These are phyloP conservation scores for Blastobotrys aristatus DNA, from an alignment of 1,139 yeast species.

Conservation along the genomic window DNA sequence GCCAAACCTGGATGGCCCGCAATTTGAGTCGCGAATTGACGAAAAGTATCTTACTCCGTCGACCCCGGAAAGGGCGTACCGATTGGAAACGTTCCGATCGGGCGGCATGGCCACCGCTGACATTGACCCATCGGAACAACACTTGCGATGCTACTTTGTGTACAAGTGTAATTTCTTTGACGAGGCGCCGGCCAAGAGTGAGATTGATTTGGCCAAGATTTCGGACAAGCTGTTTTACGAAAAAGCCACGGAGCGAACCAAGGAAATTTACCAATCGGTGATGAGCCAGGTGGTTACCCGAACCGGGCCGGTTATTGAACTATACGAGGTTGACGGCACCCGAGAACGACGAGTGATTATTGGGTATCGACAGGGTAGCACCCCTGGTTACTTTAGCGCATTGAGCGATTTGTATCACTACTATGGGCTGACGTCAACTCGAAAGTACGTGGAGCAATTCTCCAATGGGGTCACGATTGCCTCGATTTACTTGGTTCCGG, in stretches of 20 bases:
- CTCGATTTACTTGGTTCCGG: slow-evolving; percentile 76
- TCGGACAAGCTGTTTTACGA: slow-evolving; percentile 77
- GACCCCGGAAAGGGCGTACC: slow-evolving; percentile 47
- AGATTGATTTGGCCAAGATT: slow-evolving; percentile 55
- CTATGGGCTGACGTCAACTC: slow-evolving; percentile 77
- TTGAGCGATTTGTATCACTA: slow-evolving; percentile 83
- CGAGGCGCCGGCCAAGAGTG: slow-evolving; percentile 36
- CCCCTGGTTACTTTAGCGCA: slow-evolving; percentile 86
- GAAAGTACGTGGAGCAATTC: slow-evolving; percentile 93
- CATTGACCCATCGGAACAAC: slow-evolving; percentile 38
- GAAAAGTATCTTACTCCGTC: slow-evolving; percentile 68
- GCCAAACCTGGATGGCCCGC: slow-evolving; percentile 36
- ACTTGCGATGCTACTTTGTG: slow-evolving; percentile 77
- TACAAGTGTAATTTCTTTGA: slow-evolving; percentile 64
- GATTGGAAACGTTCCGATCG: slow-evolving; percentile 83
- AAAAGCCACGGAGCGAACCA: slow-evolving; percentile 77
- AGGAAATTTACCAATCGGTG: slow-evolving; percentile 66
- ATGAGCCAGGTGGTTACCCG: slow-evolving; percentile 65
- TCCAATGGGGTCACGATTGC: slow-evolving; percentile 82
- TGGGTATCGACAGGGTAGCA: slow-evolving; percentile 79
- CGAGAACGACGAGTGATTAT: slow-evolving; percentile 81
- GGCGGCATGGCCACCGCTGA: slow-evolving; percentile 18
- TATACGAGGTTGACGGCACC: slow-evolving; percentile 71
- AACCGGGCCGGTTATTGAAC: slow-evolving; percentile 91
- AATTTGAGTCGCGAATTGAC: slow-evolving; percentile 59